Conservation (phyloP, 2,329 filamentous ascomycete genomes). For the Sodiomyces alkalinus region DNA sequence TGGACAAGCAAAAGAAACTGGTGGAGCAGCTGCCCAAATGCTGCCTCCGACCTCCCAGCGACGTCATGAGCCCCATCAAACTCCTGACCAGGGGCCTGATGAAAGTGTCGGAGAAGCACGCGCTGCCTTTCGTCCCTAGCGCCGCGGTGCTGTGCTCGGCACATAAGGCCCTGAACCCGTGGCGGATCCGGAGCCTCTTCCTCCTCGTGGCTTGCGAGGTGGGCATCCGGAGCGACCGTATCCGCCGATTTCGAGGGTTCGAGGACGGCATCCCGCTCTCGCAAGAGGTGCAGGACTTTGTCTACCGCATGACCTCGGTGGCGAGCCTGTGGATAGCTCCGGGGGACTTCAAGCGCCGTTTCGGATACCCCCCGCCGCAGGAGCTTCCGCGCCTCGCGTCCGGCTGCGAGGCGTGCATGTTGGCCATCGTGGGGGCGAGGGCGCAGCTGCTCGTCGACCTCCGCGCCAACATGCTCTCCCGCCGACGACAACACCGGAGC, state of each 20-base stretch:
- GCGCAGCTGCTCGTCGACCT: conserved; percentile 27
- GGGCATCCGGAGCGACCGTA: conserved; percentile 15
- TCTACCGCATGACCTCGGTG: conserved; percentile 17
- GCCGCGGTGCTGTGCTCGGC: conserved; percentile 22
- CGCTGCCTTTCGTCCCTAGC: conserved; percentile 11
- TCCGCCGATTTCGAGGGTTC: conserved; percentile 9
- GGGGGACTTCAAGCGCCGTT: conserved; percentile 18
- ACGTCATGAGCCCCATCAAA: conserved; percentile 11
- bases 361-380: conserved; percentile 14
- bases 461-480: conserved; percentile 24
- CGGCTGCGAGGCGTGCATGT: conserved; percentile 37
- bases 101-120: conserved; percentile 14
- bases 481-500: conserved; percentile 10
- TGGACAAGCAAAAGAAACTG: conserved; percentile 16
- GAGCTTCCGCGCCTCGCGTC: no score
- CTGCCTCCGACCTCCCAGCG: conserved; percentile 12
- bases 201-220: conserved; percentile 25
- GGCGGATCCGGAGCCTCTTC: conserved; percentile 28
- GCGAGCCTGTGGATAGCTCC: conserved; percentile 23
- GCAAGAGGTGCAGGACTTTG: conserved; percentile 10
- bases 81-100: conserved; percentile 17
- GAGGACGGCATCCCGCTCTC: conserved; percentile 2
- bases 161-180: conserved; percentile 25
- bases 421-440: conserved; percentile 31
- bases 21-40: conserved; percentile 11